Evolutionary conservation across 768 basidiomycete species (phyloP).

Genomic region (Leucosporidium creatinivorum): DNA sequence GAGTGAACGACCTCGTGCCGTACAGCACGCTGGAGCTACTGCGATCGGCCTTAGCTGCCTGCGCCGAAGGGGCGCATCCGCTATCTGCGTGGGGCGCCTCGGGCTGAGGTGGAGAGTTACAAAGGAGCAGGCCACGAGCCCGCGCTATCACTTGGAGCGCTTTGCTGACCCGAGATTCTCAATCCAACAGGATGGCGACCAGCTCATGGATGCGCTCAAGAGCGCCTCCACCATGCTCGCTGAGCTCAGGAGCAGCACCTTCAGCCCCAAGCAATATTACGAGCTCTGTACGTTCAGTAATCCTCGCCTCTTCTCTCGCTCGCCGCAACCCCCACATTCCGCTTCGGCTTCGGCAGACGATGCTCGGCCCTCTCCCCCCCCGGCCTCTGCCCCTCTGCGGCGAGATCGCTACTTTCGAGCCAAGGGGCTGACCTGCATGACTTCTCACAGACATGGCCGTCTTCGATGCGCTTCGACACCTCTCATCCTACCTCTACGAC

Average conservation of each 20-base stretch:
- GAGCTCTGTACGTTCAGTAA: slow-evolving; percentile 71
- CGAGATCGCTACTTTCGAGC: too few relatives aligned
- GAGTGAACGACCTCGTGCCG: neutral
- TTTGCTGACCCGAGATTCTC: neutral
- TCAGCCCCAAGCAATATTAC: slow-evolving; percentile 96
- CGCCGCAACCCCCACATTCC: neutral
- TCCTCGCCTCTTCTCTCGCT: too few relatives aligned
- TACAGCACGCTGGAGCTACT: neutral
- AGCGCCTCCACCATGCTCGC: slow-evolving; percentile 95
- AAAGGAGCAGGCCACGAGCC: neutral
- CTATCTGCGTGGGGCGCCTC: neutral
- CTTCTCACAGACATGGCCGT: slow-evolving; percentile 79
- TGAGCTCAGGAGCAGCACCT: slow-evolving; percentile 83
- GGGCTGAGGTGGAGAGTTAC: neutral
- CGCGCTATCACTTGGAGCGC: neutral
- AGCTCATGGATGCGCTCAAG: slow-evolving; percentile 98
- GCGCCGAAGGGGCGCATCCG: neutral
- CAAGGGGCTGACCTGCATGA: neutral
- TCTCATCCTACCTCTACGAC: slow-evolving; percentile 93
- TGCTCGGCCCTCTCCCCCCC: neutral
- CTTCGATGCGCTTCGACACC: slow-evolving; percentile 89
- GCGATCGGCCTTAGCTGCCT: neutral
- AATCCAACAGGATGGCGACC: slow-evolving; percentile 68
- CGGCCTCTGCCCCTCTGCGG: too few relatives aligned
- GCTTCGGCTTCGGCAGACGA: neutral